Conservation (phyloP, 495 filamentous ascomycete genomes). For the Trichoderma asperelloides region DNA sequence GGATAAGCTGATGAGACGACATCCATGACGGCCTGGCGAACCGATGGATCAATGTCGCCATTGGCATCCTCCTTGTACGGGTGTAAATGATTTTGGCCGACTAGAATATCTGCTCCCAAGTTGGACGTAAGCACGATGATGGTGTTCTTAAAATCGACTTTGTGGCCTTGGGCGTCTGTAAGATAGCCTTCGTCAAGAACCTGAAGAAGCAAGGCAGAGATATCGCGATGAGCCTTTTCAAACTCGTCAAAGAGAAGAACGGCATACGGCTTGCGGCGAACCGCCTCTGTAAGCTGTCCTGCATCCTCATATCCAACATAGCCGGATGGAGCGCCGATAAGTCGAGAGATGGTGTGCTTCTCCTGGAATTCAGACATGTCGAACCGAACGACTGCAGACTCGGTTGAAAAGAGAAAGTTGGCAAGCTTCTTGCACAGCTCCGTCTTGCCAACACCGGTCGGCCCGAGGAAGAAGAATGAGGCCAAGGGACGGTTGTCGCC, state of each 20-base stretch:
- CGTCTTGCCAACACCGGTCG: constrained; percentile 94
- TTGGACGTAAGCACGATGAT: constrained; percentile 95
- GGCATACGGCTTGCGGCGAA: constrained; percentile 90
- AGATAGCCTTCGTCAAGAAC: constrained; percentile 95
- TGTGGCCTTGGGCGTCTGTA: constrained; percentile 91
- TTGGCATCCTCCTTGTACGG: constrained; percentile 49
- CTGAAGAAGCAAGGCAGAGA: constrained; percentile 86
- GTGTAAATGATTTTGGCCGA: constrained; percentile 47
- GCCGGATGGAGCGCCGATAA: constrained; percentile 87
- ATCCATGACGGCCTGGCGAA: constrained; percentile 76
- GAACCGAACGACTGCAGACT: constrained; percentile 81
- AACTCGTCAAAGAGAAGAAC: constrained; percentile 95
- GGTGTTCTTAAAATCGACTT: constrained; percentile 91
- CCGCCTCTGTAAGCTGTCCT: constrained; percentile 91
- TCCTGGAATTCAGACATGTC: constrained; percentile 99
- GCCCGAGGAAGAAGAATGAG: constrained; percentile 95
- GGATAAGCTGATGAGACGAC: constrained; percentile 71
- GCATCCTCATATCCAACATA: constrained; percentile 97
- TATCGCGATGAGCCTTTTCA: constrained; percentile 94
- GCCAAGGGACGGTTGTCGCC: constrained; percentile 87
- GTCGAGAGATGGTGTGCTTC: constrained; percentile 86
- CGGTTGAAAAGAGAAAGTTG: constrained; percentile 83
- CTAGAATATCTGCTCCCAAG: constrained; percentile 68
- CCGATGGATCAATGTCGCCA: constrained; percentile 57
- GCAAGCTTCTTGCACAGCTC: constrained; percentile 96